A percentile compares a stretch with the other conserved stretches of the same genome.
These are phyloP conservation scores for Medakamo hakoo DNA, from an alignment of 139 green algal genomes.

Conservation along the genomic window DNA sequence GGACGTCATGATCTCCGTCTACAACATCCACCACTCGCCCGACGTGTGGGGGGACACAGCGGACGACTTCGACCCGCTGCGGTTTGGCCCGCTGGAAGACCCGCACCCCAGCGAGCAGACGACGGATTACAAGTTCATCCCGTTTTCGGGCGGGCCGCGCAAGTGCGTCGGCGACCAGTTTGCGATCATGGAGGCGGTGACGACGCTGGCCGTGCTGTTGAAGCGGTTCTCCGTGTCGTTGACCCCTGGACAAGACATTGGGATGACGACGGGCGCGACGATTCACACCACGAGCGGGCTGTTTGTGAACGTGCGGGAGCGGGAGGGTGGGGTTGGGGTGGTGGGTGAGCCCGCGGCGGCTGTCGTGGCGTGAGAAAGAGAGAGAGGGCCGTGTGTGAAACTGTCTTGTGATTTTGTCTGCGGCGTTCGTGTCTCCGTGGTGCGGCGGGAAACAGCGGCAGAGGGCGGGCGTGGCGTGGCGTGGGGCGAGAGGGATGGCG, in stretches of 20 bases:
- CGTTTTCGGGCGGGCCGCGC: conserved; percentile 66
- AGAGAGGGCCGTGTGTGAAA: too few species aligned
- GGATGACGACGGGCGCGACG: conserved; percentile 91
- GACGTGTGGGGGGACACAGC: conserved; percentile 55
- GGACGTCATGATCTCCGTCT: conserved; percentile 94
- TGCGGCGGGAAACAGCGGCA: too few species aligned
- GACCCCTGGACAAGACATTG: conserved; percentile 59
- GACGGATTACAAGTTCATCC: conserved; percentile 86
- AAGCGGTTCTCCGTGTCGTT: conserved; percentile 62
- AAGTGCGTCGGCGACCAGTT: conserved; percentile 98
- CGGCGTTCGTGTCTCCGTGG: too few species aligned
- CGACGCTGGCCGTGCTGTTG: conserved; percentile 67
- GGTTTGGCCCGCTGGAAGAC: conserved; percentile 74
- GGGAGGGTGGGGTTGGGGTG: background rate
- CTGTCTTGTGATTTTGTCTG: too few species aligned
- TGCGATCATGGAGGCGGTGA: conserved; percentile 81
- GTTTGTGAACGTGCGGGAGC: conserved; percentile 56
- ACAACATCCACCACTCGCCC: conserved; percentile 89
- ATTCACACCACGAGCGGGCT: conserved; percentile 83
- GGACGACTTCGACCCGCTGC: conserved; percentile 77
- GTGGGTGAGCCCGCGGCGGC: background rate
- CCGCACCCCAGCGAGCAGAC: conserved; percentile 88
- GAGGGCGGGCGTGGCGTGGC: too few species aligned
- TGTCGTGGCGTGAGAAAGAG: background rate
- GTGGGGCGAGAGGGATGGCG: too few species aligned